Percentiles rank a stretch among this genome's conserved stretches.
Conservation (phyloP, 139 green algal genomes). For the Tetraselmis chui region DNA sequence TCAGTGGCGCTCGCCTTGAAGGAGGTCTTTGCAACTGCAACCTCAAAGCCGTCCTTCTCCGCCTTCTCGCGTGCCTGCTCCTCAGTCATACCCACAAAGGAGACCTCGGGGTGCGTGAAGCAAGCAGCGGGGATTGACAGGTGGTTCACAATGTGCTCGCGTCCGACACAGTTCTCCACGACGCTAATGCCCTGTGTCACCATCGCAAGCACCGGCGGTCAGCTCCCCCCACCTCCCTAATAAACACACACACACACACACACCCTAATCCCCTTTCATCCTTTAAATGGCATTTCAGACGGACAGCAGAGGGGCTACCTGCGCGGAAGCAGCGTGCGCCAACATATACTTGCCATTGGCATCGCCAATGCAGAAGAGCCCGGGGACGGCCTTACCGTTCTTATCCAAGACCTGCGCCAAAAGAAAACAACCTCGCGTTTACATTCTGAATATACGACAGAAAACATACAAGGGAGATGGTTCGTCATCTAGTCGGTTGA, state of each 20-base stretch:
- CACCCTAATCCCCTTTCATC: too few relatives aligned
- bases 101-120: conserved; percentile 98
- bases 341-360: conserved; percentile 97
- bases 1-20: conserved; percentile 99
- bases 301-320: too few relatives aligned
- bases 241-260: too few relatives aligned
- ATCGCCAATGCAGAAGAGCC: conserved; percentile 98
- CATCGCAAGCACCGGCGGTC: too few relatives aligned
- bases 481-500: too few relatives aligned
- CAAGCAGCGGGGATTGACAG: conserved; percentile 87
- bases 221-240: too few relatives aligned
- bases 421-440: too few relatives aligned
- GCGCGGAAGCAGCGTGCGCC: conserved; percentile 80
- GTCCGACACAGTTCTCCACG: conserved; percentile 91
- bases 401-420: conserved; percentile 52
- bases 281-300: too few relatives aligned
- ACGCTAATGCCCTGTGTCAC: conserved; percentile 91
- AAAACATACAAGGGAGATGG: too few relatives aligned
- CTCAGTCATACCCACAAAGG: conserved; percentile 94
- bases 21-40: conserved; percentile 89
- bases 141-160: conserved; percentile 90
- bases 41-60: conserved; percentile 78
- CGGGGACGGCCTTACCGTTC: conserved; percentile 51
- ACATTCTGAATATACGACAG: too few relatives aligned
- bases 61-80: conserved; percentile 83